Evolutionary conservation across 176 grass and related monocot species (phyloP), one percentile per base, ranked within the genome.

Genomic region (Rhipidocladum racemiflorum): DNA sequence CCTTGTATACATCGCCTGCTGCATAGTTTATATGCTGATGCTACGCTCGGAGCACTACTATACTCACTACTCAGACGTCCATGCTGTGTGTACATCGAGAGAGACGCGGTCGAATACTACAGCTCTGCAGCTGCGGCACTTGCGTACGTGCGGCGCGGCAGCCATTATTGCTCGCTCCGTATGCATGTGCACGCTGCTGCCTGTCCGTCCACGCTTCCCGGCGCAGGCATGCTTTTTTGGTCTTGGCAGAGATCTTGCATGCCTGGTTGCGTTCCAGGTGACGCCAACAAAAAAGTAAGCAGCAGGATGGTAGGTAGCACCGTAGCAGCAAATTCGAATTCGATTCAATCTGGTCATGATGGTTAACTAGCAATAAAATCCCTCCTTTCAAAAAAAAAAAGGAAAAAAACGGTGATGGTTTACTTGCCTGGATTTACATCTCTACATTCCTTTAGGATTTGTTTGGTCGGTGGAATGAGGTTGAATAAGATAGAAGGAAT

Each of bases 221-320:
- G 79, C n/a, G 54, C 40, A 18, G 53, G 17, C 62, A 61, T 32
- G 38, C 42, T 50, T 51, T 57, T n/a, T 7, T n/a, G 67, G 38
- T 71, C 60, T 32, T 77, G 65, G 36, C 80, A 78, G 63, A 54
- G 57, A 79, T 66, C 74, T 72, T 73, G 74, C 57, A 59, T 39
- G 74, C 79, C 39, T 12, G 74, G 67, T 45, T 36, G 27, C 36
- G 57, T 18, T 79, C 74, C 80, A 57, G 66, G 74, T 72, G 86
- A 88, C 80, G 57, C 56, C 16, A 4, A 16, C 70, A 68, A 60
- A 68, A 88, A 83, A 70, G 53, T 76, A 87, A 61, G 42, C 51
- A 69, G 12, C 55, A 61, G 4, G 28, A 17, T 46, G 21, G 34
- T 61, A 60, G 61, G 7, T 46, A 21, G 50, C 14, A 17, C n/a